Percentiles rank a stretch among this genome's conserved stretches.
Evolutionary conservation across 2,329 filamentous ascomycete genomes (phyloP).

Genomic region (Xylaria sp.): DNA sequence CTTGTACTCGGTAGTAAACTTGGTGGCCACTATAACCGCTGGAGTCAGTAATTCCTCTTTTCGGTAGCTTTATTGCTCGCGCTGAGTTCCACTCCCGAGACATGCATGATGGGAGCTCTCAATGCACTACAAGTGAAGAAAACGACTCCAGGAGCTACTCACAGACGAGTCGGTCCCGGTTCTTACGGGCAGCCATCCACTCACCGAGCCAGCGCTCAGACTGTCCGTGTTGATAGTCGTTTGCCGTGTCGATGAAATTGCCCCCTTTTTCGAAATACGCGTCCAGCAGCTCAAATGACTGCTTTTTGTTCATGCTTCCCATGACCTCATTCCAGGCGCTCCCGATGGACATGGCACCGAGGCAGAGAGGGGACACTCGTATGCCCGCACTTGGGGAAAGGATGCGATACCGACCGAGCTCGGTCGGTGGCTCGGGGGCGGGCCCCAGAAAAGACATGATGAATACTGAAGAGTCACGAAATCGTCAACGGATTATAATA

Average conservation of each 20-base stretch:
- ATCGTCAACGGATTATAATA: no score
- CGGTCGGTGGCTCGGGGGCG: slow-evolving; percentile 51
- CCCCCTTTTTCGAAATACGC: slow-evolving; percentile 62
- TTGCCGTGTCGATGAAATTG: slow-evolving; percentile 72
- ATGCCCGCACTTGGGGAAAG: slow-evolving; percentile 56
- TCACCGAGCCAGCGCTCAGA: slow-evolving; percentile 64
- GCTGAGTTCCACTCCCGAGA: no score
- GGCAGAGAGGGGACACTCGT: slow-evolving; percentile 57
- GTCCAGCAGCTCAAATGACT: slow-evolving; percentile 62
- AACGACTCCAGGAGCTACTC: no score
- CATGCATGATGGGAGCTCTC: no score
- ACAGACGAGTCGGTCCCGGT: slow-evolving; percentile 59
- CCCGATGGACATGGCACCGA: slow-evolving; percentile 61
- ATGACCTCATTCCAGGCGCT: slow-evolving; percentile 51
- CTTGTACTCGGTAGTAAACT: slow-evolving; percentile 58
- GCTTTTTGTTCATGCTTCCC: slow-evolving; percentile 60
- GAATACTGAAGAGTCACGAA: no score
- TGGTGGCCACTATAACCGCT: no score
- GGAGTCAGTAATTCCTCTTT: no score
- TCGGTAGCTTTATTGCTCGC: no score
- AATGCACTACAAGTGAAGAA: no score
- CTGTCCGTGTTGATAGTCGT: slow-evolving; percentile 62
- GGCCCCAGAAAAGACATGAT: slow-evolving; percentile 12
- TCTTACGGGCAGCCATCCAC: slow-evolving; percentile 56
- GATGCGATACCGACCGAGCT: slow-evolving; percentile 58